These are phyloP conservation scores for Penicillium sp. DNA, from an alignment of 2,329 filamentous ascomycete genomes.

Conservation along the genomic window DNA sequence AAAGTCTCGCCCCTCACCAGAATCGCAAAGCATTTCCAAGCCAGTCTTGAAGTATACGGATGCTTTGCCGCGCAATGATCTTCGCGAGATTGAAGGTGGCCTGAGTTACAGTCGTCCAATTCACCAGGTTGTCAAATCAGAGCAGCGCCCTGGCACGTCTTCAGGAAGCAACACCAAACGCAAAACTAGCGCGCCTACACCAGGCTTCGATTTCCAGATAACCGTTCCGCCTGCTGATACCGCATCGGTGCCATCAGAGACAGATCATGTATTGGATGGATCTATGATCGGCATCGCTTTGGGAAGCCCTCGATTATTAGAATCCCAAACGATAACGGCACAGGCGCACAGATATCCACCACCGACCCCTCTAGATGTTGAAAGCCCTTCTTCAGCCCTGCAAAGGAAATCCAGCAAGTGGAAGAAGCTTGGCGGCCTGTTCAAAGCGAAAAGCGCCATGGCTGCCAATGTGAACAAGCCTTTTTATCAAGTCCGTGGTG, in stretches of 20 bases:
- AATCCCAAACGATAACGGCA: constrained; percentile 23
- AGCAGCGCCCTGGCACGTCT: constrained; percentile 28
- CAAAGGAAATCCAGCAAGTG: constrained; percentile 50
- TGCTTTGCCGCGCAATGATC: constrained; percentile 37
- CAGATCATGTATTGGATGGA: constrained; percentile 37
- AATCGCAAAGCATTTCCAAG: constrained; percentile 35
- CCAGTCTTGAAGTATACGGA: constrained; percentile 40
- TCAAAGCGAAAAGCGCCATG: constrained; percentile 44
- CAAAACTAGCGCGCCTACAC: constrained; percentile 19
- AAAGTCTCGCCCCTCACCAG: constrained; percentile 34
- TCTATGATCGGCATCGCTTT: constrained; percentile 73
- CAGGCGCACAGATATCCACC: constrained; percentile 23
- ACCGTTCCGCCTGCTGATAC: constrained; percentile 33
- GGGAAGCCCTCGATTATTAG: constrained; percentile 64
- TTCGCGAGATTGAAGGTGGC: constrained; percentile 25
- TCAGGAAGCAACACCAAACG: constrained; percentile 25
- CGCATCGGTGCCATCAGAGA: constrained; percentile 21
- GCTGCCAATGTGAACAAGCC: constrained; percentile 28
- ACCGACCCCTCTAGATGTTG: constrained; percentile 19
- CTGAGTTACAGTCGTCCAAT: constrained; percentile 19
- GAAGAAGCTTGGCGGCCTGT: constrained; percentile 53
- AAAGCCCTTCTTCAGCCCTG: constrained; percentile 20
- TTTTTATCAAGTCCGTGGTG: constrained; percentile 35
- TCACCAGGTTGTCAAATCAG: constrained; percentile 22
- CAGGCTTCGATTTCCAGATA: constrained; percentile 39